phyloP scores from a whole-genome alignment of 495 filamentous ascomycete genomes.

The Xylaria acuta region DNA sequence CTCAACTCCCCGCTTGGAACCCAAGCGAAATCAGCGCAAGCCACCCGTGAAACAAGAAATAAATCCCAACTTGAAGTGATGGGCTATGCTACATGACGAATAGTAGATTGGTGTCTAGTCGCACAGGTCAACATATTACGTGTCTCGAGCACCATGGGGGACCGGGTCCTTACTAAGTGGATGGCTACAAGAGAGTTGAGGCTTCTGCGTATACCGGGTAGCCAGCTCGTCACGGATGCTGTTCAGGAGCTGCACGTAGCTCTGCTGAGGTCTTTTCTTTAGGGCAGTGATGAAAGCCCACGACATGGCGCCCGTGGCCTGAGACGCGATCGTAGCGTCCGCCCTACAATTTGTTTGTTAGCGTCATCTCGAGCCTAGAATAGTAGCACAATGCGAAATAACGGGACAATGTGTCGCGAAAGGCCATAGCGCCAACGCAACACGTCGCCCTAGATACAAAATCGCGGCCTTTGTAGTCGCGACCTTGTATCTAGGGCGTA shows the following conservation, averaged over 20 bases:
- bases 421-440: conserved; percentile 55
- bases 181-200: conserved; percentile 95
- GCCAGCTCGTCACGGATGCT: conserved; percentile 92
- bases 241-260: conserved; percentile 94
- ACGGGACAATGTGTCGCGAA: neutral
- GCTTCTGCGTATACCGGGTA: conserved; percentile 91
- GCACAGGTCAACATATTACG: conserved; percentile 37
- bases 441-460: conserved; percentile 60
- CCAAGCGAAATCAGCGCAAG: conserved; percentile 20
- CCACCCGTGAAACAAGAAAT: conserved; percentile 16
- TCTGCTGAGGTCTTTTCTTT: conserved; percentile 97
- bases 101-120: conserved; percentile 56
- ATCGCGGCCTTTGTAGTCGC: conserved; percentile 43
- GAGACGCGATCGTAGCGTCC: conserved; percentile 70
- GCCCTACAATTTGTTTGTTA: conserved; percentile 53
- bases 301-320: conserved; percentile 97
- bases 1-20: conserved; percentile 14
- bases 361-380: conserved; percentile 26
- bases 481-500: conserved; percentile 50
- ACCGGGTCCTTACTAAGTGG: conserved; percentile 74
- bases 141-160: conserved; percentile 8
- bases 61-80: neutral
- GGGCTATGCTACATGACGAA: conserved; percentile 54
- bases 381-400: neutral
- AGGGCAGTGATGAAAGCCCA: conserved; percentile 95